Conservation (phyloP, 2,329 filamentous ascomycete species). For the Xylaria arbuscula region DNA sequence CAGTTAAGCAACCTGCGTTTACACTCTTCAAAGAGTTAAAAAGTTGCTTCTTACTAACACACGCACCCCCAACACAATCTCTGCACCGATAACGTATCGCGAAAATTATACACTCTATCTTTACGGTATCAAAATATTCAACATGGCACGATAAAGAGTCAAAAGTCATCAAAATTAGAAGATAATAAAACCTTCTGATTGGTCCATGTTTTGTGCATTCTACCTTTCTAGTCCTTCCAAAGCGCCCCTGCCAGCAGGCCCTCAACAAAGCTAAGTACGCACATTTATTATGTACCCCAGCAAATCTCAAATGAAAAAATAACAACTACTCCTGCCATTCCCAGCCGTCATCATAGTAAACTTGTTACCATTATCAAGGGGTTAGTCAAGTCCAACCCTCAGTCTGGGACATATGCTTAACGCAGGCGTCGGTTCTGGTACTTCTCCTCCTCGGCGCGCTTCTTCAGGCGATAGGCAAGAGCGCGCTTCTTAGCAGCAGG, state of each 20-base stretch:
- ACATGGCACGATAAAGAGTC: no score
- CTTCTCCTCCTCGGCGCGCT: slow-evolving; percentile 45
- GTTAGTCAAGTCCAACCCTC: not conserved
- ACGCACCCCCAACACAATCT: no score
- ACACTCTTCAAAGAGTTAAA: no score
- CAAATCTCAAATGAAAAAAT: not conserved
- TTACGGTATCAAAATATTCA: not conserved
- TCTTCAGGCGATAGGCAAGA: slow-evolving; percentile 62
- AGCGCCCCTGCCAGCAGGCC: slow-evolving; percentile 25
- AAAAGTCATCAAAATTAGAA: not conserved
- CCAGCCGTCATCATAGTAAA: not conserved
- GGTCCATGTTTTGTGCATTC: not conserved
- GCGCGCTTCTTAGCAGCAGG: slow-evolving; percentile 69
- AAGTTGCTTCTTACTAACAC: no score
- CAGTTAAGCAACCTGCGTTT: no score
- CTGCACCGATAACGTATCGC: no score
- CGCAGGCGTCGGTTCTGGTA: slow-evolving; percentile 41
- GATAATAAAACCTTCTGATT: not conserved
- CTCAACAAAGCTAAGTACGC: not conserved
- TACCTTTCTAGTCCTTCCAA: not conserved
- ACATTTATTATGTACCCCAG: not conserved
- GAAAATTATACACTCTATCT: not conserved
- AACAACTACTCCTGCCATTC: not conserved
- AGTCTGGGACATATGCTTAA: slow-evolving; percentile 10
- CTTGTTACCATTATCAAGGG: not conserved